Evolutionary conservation across 1,284 basidiomycete species (phyloP), one percentile per base, ranked within the genome.

Genomic region (Rhodotorula sp.): DNA sequence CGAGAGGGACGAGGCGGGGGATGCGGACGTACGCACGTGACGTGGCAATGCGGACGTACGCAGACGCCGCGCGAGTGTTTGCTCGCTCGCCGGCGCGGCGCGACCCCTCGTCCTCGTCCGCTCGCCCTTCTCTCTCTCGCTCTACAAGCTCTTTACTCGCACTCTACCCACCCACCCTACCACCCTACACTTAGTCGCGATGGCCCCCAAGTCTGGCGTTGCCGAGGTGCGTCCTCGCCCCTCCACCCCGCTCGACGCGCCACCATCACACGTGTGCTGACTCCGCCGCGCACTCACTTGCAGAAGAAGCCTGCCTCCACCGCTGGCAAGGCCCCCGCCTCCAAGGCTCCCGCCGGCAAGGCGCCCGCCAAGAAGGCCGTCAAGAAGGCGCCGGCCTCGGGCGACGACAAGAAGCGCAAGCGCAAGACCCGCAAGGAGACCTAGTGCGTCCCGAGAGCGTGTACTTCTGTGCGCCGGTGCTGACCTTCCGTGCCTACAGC

Each of bases 321-420:
- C 65, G 77, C 77, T 19, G 78, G 78, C 63, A 78, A 77, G 67
- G 76, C 87, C 70, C 88, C 87, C 73, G 87, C 89, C 32, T 87
- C 88, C 55, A 91, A 91, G 83, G 88, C 90, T 9, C 90, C 90
- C 32, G 88, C 89, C 54, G 61, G 81, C 21, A 92, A 92, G 84
- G 89, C 88, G 21, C 90, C 90, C 37, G 94, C 93, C 87, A 94
- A 93, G 84, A 78, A 83, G 51, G 72, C 78, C 51, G 74, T 76
- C 69, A 76, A 76, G 69, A 77, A 78, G 69, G 78, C 82, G 58
- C 81, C 83, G 68, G 81, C 82, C 75, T 87, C 85, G 70, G 84
- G 86, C 53, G 89, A 87, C 69, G 88, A 91, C 81, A 93, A 94
- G 89, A 93, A 93, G 89, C 90, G 90, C 85, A 86, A 90, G 84